Evolutionary conservation across 176 grass and related monocot species (phyloP).

Genomic region (Elymus sibiricus): DNA sequence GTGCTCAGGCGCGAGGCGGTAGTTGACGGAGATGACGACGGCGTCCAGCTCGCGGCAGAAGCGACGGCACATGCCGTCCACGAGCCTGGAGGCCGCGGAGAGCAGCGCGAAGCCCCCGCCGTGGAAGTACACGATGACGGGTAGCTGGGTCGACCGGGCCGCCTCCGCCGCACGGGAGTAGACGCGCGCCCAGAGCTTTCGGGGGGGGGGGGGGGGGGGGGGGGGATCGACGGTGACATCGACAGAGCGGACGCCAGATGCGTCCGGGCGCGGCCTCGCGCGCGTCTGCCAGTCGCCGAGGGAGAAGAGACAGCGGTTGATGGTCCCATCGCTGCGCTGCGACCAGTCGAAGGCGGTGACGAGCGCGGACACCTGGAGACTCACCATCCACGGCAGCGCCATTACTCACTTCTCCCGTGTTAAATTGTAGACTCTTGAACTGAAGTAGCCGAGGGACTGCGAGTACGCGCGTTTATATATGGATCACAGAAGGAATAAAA

Average conservation of each 20-base stretch:
- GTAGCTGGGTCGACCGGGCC: not conserved
- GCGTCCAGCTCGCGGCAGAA: too few relatives aligned
- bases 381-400: too few relatives aligned
- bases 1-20: too few relatives aligned
- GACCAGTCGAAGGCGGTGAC: not conserved
- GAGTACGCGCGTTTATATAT: too few relatives aligned
- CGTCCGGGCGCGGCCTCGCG: not conserved
- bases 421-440: too few relatives aligned
- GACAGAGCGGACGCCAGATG: not conserved
- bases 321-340: not conserved
- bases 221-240: not conserved
- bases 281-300: not conserved
- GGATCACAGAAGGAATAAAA: too few relatives aligned
- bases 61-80: not conserved
- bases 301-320: not conserved
- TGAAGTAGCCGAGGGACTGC: too few relatives aligned
- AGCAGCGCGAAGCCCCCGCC: not conserved
- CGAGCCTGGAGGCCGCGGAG: not conserved
- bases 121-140: not conserved
- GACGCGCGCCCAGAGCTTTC: not conserved
- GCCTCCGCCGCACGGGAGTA: not conserved
- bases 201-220: not conserved
- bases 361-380: too few relatives aligned
- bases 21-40: too few relatives aligned
- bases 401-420: too few relatives aligned